A percentile compares a stretch with the other conserved stretches of the same genome.
Conservation (phyloP, 208 protist genomes). For the Leishmania guyanensis region DNA sequence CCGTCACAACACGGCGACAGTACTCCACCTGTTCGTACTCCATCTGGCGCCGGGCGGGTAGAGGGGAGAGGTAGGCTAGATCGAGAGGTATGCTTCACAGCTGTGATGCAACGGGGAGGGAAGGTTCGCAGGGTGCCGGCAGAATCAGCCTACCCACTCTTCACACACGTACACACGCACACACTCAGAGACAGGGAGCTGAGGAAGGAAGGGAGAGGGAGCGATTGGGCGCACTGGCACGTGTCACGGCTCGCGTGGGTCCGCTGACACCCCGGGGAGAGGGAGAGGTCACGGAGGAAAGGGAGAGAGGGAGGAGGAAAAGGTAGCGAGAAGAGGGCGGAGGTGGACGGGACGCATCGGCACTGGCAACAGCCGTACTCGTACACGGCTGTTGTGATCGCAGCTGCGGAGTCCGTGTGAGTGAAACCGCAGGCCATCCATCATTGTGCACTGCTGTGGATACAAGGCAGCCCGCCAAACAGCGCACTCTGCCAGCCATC, state of each 20-base stretch:
- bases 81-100: background rate
- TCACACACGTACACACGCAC: background rate
- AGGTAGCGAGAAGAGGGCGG: background rate
- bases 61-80: background rate
- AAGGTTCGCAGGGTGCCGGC: background rate
- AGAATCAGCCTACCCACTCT: background rate
- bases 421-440: background rate
- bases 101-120: background rate
- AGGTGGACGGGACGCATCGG: background rate
- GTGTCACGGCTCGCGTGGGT: background rate
- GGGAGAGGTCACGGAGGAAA: background rate
- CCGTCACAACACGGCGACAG: slow-evolving; percentile 50
- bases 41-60: slow-evolving; percentile 34
- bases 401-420: background rate
- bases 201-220: background rate
- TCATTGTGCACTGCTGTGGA: background rate
- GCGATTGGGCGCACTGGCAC: background rate
- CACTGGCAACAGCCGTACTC: background rate
- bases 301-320: background rate
- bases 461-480: background rate
- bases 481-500: background rate
- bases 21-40: slow-evolving; percentile 89
- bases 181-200: background rate
- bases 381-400: background rate
- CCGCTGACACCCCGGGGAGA: background rate